These are phyloP conservation scores for Cronartium quercuum DNA, from an alignment of 1,284 basidiomycete species.

Conservation along the genomic window DNA sequence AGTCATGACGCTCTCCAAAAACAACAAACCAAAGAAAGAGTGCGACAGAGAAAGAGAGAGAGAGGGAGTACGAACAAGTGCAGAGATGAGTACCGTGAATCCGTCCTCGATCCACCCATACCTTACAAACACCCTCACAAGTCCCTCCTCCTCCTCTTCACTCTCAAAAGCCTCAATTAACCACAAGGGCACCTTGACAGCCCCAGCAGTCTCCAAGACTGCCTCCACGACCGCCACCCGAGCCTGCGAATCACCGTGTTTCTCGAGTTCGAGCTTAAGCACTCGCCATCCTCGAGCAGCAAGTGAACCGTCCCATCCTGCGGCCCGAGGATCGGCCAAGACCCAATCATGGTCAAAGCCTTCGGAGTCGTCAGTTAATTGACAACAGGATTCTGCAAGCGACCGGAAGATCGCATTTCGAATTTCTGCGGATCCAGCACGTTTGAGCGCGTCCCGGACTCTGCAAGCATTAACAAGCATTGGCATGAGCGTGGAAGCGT, in stretches of 20 bases:
- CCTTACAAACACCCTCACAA: background rate
- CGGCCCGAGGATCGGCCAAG: background rate
- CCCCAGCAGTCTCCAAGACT: conserved; percentile 60
- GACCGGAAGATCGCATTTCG: conserved; percentile 60
- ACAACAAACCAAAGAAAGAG: too few relatives aligned
- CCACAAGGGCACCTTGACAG: conserved; percentile 69
- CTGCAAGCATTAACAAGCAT: conserved; percentile 37
- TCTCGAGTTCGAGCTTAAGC: conserved; percentile 16
- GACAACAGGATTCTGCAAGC: conserved; percentile 51
- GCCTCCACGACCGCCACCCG: conserved; percentile 60
- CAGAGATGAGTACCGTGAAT: background rate
- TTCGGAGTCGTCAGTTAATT: conserved; percentile 6
- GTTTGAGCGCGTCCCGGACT: conserved; percentile 30
- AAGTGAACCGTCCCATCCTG: conserved; percentile 2
- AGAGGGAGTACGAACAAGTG: background rate
- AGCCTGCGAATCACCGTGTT: background rate
- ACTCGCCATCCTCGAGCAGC: conserved; percentile 19
- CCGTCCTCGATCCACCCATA: background rate
- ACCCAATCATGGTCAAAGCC: conserved; percentile 23
- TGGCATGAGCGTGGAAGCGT: conserved; percentile 5
- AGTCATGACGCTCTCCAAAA: too few relatives aligned
- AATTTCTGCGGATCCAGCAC: conserved; percentile 36
- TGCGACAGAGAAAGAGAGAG: background rate
- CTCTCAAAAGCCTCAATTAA: conserved; percentile 60
- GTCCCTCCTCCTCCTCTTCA: conserved; percentile 46